Conservation (phyloP, 352 stramenopile genomes). For the Phytophthora sansomeana region DNA sequence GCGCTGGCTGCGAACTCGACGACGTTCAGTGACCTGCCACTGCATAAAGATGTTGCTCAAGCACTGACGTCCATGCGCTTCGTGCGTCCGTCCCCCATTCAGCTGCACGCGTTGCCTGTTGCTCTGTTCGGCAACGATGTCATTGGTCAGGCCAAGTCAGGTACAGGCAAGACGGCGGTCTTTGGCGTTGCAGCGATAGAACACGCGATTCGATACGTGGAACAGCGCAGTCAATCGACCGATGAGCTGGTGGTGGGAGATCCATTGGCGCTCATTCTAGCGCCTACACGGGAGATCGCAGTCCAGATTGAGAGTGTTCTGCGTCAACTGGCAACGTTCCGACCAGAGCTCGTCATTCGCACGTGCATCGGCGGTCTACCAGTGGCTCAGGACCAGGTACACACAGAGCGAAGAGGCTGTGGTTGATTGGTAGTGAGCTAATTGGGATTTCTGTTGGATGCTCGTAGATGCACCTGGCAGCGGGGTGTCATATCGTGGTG, state of each 20-base stretch:
- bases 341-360: conserved; percentile 45
- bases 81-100: conserved; percentile 67
- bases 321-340: conserved; percentile 56
- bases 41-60: conserved; percentile 58
- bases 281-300: conserved; percentile 80
- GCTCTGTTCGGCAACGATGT: conserved; percentile 86
- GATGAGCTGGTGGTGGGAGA: conserved; percentile 15
- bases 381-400: conserved; percentile 67
- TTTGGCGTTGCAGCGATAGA: conserved; percentile 77
- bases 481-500: conserved; percentile 71
- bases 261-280: conserved; percentile 69
- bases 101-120: conserved; percentile 70
- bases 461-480: conserved; percentile 44
- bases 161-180: conserved; percentile 84
- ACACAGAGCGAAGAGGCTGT: background rate
- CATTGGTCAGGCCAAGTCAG: conserved; percentile 84
- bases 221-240: conserved; percentile 8
- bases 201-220: conserved; percentile 51
- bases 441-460: background rate
- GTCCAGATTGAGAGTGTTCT: conserved; percentile 80
- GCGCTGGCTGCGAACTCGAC: conserved; percentile 25
- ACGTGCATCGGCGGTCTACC: conserved; percentile 72
- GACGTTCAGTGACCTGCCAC: conserved; percentile 68
- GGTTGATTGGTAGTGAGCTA: background rate
- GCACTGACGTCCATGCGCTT: conserved; percentile 68